Evolutionary conservation across 108 stramenopile species (phyloP).

Genomic region (Nitzschia inconspicua): DNA sequence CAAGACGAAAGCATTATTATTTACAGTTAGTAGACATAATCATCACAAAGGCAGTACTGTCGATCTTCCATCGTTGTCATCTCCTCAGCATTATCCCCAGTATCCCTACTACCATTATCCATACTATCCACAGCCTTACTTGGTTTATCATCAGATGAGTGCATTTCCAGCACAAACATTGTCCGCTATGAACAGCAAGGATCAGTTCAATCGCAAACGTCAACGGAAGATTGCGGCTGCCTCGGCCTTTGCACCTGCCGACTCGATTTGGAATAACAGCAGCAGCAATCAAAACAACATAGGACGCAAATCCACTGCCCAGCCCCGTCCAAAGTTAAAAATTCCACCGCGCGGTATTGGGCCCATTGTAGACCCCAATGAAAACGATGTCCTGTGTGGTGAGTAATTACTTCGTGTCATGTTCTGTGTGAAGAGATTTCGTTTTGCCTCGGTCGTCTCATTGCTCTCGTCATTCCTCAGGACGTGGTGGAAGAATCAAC

Average conservation of each 20-base stretch:
- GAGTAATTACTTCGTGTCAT: too few relatives aligned
- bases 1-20: too few relatives aligned
- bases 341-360: slow-evolving; percentile 51
- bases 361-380: slow-evolving; percentile 38
- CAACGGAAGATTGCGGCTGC: slow-evolving; percentile 30
- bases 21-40: background rate
- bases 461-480: too few relatives aligned
- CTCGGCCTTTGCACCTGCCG: slow-evolving; percentile 15
- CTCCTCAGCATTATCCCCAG: background rate
- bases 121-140: too few relatives aligned
- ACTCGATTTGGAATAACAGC: slow-evolving; percentile 16
- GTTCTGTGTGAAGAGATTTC: background rate
- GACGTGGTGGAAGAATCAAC: slow-evolving; percentile 86
- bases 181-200: background rate
- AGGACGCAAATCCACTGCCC: slow-evolving; percentile 42
- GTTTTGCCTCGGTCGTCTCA: slow-evolving; percentile 8
- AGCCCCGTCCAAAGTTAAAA: slow-evolving; percentile 36
- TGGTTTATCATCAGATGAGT: too few relatives aligned
- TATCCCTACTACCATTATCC: too few relatives aligned
- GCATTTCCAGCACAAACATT: too few relatives aligned
- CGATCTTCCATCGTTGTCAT: background rate
- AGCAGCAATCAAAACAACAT: slow-evolving; percentile 1
- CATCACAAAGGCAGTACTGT: background rate
- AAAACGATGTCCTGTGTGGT: slow-evolving; percentile 46
- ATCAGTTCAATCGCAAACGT: slow-evolving; percentile 25